Conservation (phyloP, 306 rosid species). For the Chamaecrista fasciculata region DNA sequence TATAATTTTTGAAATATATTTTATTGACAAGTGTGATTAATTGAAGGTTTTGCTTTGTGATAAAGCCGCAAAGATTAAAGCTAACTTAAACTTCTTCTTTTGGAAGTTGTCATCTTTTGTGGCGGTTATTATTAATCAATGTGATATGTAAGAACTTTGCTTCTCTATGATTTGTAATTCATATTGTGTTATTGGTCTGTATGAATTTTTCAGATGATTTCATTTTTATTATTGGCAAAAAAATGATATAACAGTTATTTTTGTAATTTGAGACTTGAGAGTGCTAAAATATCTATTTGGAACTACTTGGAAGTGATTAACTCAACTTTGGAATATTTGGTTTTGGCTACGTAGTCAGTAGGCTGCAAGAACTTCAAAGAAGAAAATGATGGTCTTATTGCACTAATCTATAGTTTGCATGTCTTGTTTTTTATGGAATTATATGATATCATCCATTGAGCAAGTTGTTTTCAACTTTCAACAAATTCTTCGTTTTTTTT, state of each 20-base stretch:
- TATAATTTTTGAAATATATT: slow-evolving; percentile 12
- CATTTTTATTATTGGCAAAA: neutral
- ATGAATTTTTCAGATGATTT: neutral
- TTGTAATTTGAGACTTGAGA: neutral
- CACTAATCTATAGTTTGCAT: slow-evolving; percentile 8
- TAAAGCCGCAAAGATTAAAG: slow-evolving; percentile 3
- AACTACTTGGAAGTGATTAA: slow-evolving; percentile 1
- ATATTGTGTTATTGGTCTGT: neutral
- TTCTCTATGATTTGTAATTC: neutral
- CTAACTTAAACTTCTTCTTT: neutral
- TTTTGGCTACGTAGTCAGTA: neutral
- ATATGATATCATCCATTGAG: neutral
- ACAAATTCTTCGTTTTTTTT: neutral
- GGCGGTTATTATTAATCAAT: neutral
- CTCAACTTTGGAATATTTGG: neutral
- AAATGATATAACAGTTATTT: neutral
- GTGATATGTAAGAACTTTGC: neutral
- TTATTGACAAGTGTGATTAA: slow-evolving; percentile 1
- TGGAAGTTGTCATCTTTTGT: neutral
- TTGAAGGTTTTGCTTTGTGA: neutral
- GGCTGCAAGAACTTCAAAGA: neutral
- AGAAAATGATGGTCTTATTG: neutral
- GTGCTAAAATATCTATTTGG: slow-evolving; percentile 7
- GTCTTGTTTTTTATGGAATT: slow-evolving; percentile 2
- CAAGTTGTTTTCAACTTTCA: neutral